These are phyloP conservation scores for Termitomyces bulborhizus DNA, from an alignment of 768 basidiomycete species.

Conservation along the genomic window DNA sequence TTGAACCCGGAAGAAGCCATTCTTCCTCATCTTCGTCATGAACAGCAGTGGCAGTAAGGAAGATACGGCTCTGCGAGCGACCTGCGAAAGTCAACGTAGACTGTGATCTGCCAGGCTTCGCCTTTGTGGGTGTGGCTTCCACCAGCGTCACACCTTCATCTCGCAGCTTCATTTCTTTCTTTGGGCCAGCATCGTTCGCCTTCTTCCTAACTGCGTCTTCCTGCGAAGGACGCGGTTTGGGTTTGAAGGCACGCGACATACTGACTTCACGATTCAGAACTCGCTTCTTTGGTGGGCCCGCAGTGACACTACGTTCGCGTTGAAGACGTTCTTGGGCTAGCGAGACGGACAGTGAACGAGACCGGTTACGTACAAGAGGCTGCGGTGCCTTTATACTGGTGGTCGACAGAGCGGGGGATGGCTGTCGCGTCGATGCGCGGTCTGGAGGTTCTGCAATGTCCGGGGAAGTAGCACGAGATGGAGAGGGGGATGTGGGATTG, in stretches of 20 bases:
- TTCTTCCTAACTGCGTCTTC: conserved; percentile 10
- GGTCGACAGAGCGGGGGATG: conserved; percentile 18
- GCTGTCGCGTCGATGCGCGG: conserved; percentile 5
- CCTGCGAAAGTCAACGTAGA: conserved; percentile 10
- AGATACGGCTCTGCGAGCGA: conserved; percentile 1
- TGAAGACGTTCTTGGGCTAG: conserved; percentile 52
- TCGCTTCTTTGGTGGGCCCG: conserved; percentile 37
- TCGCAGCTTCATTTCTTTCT: conserved; percentile 5
- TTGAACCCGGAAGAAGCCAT: conserved; percentile 35
- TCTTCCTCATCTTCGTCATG: conserved; percentile 26
- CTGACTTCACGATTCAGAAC: conserved; percentile 66
- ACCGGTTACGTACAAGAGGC: conserved; percentile 34
- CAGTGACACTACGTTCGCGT: conserved; percentile 28
- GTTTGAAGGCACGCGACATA: conserved; percentile 67
- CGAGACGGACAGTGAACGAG: conserved; percentile 63
- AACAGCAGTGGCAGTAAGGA: background rate
- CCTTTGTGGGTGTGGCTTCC: conserved; percentile 44
- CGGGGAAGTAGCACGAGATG: conserved; percentile 27
- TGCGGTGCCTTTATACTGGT: conserved; percentile 16
- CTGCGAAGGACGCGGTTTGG: conserved; percentile 18
- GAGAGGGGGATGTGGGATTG: conserved; percentile 27
- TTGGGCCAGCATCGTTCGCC: conserved; percentile 5
- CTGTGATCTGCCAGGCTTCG: conserved; percentile 8
- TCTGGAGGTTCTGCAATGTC: conserved; percentile 4
- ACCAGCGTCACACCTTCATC: conserved; percentile 42